Conservation (phyloP, 495 filamentous ascomycete species). For the Arthonia radiata region DNA sequence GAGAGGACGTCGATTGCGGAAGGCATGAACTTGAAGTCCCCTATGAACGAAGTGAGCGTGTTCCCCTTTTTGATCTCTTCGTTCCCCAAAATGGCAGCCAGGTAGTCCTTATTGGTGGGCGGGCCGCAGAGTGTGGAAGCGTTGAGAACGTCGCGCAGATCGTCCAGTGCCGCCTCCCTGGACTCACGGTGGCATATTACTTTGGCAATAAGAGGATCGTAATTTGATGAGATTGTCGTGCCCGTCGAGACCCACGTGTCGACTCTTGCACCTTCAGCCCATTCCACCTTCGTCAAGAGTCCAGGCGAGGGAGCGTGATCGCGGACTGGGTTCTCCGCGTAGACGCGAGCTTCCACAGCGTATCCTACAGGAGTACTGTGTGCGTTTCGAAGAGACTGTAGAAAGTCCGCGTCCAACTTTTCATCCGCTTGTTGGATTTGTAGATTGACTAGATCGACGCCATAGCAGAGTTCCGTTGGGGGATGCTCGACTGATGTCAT, state of each 20-base stretch:
- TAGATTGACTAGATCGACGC: slow-evolving; percentile 29
- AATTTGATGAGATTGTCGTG: slow-evolving; percentile 26
- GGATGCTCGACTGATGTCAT: slow-evolving; percentile 48
- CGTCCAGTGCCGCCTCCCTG: slow-evolving; percentile 19
- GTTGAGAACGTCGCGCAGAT: slow-evolving; percentile 18
- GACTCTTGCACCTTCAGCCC: slow-evolving; percentile 22
- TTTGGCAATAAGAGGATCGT: slow-evolving; percentile 38
- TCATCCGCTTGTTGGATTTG: slow-evolving; percentile 29
- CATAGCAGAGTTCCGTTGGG: slow-evolving; percentile 34
- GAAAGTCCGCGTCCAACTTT: slow-evolving; percentile 17
- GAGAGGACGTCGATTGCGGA: slow-evolving; percentile 31
- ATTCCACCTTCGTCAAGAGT: slow-evolving; percentile 28
- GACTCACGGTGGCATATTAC: slow-evolving; percentile 26
- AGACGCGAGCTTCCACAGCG: slow-evolving; percentile 35
- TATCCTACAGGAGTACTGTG: slow-evolving; percentile 18
- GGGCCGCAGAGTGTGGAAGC: slow-evolving; percentile 25
- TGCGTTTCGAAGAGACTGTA: slow-evolving; percentile 9
- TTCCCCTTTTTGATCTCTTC: slow-evolving; percentile 19
- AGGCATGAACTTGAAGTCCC: slow-evolving; percentile 22
- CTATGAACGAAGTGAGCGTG: slow-evolving; percentile 28
- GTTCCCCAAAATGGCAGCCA: slow-evolving; percentile 20
- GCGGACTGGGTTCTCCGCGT: slow-evolving; percentile 32
- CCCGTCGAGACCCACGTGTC: slow-evolving; percentile 38
- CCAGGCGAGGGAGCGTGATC: slow-evolving; percentile 33
- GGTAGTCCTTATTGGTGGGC: slow-evolving; percentile 30